Evolutionary conservation across 768 basidiomycete species (phyloP), one percentile per base, ranked within the genome.

Genomic region (Phylloporus rhodoxanthus): DNA sequence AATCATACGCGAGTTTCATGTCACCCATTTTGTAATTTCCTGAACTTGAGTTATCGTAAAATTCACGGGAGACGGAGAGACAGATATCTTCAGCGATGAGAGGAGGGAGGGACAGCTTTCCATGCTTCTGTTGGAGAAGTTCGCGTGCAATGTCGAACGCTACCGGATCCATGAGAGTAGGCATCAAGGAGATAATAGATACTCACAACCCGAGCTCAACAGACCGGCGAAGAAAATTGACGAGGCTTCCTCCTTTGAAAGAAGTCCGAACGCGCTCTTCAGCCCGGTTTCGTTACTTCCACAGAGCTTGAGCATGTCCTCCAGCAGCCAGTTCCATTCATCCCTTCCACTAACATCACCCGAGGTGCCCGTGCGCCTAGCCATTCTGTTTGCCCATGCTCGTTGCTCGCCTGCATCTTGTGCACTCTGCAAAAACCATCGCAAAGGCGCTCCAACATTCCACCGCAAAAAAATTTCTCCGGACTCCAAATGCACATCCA

Each of bases 1-100:
- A 98, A 50, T 95, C 91, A 67, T 94, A 94, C 1, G 96, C 96
- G 43, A 91, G 73, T 65, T 92, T 95, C 94, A 99, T 97, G 45
- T 95, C 91, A 4, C 95, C 94, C 32, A 79, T 76, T 57, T 91
- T 89, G 63, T 92, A 85, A 60, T 97, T 99, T 5, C 92, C 96
- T 1, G 84, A 87, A 54, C 77, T 83, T 2, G 96, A 88, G 59
- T 97, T 97, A 63, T 97, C 92, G 67, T 98, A 99, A 53, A 96
- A 82, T 70, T 98, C 96, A 41, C 81, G 79, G 3, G 90, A 91
- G 37, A 82, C 82, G 1, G 80, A 65, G 17, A 99, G 70, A 57
- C 91, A 92, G 11, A 95, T 80, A 28, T 84, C 79, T 66, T 97
- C 93, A 5, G 88, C 67, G 4, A 68, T 67, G 20, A 71, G 65